Evolutionary conservation across 371 early-diverging fungal species (phyloP).

Genomic region (Vairimorpha apis): DNA sequence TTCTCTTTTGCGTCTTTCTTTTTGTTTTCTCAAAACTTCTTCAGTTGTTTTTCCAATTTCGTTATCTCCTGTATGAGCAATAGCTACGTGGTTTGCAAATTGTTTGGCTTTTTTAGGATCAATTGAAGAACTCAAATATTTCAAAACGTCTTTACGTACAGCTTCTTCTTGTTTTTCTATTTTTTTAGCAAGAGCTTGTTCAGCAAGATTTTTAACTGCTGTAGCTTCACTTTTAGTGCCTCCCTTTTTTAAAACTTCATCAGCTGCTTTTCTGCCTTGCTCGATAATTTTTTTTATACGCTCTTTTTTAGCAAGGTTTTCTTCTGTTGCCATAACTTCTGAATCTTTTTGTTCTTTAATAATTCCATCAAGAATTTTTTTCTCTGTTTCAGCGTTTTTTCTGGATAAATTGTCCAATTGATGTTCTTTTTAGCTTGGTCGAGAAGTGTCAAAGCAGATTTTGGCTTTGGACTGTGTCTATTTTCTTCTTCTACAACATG

Average conservation of each 20-base stretch:
- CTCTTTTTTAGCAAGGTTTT: slow-evolving; percentile 18
- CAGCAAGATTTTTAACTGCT: slow-evolving; percentile 28
- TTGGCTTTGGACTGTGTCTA: not conserved
- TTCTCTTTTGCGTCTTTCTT: slow-evolving; percentile 10
- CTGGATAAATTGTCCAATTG: not conserved
- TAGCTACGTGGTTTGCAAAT: slow-evolving; percentile 38
- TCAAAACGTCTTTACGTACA: slow-evolving; percentile 3
- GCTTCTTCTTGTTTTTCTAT: slow-evolving; percentile 11
- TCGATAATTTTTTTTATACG: slow-evolving; percentile 27
- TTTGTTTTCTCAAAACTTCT: slow-evolving; percentile 24
- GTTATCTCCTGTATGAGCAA: slow-evolving; percentile 47
- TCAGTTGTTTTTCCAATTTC: slow-evolving; percentile 30
- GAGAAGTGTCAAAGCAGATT: slow-evolving; percentile 7
- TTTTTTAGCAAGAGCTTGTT: not conserved
- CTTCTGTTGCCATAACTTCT: slow-evolving; percentile 26
- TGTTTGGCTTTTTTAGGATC: slow-evolving; percentile 16
- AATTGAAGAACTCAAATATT: not conserved
- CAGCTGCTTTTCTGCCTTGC: slow-evolving; percentile 26
- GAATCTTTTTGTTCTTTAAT: slow-evolving; percentile 22
- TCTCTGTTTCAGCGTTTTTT: slow-evolving; percentile 5
- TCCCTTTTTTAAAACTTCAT: slow-evolving; percentile 25
- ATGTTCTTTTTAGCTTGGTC: slow-evolving; percentile 12
- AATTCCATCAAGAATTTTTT: not conserved
- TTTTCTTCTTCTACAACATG: not conserved
- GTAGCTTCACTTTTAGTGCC: slow-evolving; percentile 31